phyloP scores from a whole-genome alignment of 202 grass and related monocot species.

The Bolboschoenoplectus hybrid region DNA sequence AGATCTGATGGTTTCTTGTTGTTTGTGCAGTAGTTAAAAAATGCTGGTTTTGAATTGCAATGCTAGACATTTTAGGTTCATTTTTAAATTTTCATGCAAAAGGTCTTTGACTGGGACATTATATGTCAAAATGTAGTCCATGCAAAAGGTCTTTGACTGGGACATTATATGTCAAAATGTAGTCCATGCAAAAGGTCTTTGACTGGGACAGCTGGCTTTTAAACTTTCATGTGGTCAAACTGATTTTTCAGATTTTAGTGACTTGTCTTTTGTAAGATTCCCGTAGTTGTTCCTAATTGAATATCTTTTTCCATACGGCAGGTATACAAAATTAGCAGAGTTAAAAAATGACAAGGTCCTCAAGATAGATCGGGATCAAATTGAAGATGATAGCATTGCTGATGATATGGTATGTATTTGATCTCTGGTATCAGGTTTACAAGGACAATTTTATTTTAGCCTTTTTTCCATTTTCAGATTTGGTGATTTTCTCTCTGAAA shows the following conservation, averaged over 20 bases:
- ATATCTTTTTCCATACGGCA: conserved; percentile 41
- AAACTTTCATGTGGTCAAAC: neutral
- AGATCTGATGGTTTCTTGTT: neutral
- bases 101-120: neutral
- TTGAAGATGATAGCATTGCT: conserved; percentile 75
- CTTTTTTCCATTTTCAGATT: conserved; percentile 32
- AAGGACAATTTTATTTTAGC: conserved; percentile 22
- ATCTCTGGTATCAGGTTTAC: conserved; percentile 29
- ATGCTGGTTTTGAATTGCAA: conserved; percentile 14
- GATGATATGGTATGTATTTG: conserved; percentile 80
- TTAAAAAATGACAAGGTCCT: conserved; percentile 80
- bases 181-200: neutral
- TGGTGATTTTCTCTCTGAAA: conserved; percentile 10
- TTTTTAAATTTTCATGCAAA: neutral
- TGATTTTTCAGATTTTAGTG: conserved; percentile 28
- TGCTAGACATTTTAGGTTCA: conserved; percentile 3
- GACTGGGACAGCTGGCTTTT: neutral
- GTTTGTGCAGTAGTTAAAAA: neutral
- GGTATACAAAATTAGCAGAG: conserved; percentile 97
- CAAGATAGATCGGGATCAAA: conserved; percentile 63
- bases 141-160: neutral
- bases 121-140: neutral
- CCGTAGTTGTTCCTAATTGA: neutral
- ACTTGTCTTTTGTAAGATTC: neutral
- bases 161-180: neutral